Conservation (phyloP, 2,329 filamentous ascomycete genomes). For the Neofusicoccum laricinum region DNA sequence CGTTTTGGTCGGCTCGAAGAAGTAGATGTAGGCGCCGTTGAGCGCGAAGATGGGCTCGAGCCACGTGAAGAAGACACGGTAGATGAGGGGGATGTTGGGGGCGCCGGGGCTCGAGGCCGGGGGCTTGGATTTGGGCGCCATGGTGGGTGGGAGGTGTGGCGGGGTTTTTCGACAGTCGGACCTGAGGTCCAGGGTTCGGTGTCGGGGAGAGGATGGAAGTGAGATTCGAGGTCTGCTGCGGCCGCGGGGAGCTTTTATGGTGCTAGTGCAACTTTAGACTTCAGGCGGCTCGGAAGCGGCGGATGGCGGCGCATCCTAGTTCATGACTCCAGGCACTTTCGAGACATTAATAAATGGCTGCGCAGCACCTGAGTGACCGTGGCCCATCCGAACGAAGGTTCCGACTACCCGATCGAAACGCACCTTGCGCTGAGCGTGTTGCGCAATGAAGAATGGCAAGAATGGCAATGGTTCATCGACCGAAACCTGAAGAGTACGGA, state of each 20-base stretch:
- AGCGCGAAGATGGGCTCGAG: slow-evolving; percentile 28
- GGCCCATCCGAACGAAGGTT: too few species aligned
- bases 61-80: slow-evolving; percentile 28
- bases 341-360: neutral
- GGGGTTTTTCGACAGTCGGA: too few species aligned
- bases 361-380: too few species aligned
- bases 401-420: too few species aligned
- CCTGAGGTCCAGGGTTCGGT: too few species aligned
- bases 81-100: slow-evolving; percentile 20
- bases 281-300: neutral
- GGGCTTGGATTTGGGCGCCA: neutral
- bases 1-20: slow-evolving; percentile 20
- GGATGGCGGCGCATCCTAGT: neutral
- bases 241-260: neutral
- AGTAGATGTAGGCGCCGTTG: slow-evolving; percentile 29
- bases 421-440: too few species aligned
- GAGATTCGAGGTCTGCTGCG: too few species aligned
- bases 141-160: neutral
- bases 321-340: neutral
- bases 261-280: neutral
- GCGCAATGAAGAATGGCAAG: too few species aligned
- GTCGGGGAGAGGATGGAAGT: too few species aligned
- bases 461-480: too few species aligned
- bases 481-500: too few species aligned
- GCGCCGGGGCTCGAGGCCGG: too few species aligned